These are phyloP conservation scores for Ceratobasidium sp. DNA, from an alignment of 1,284 basidiomycete species.

Conservation along the genomic window DNA sequence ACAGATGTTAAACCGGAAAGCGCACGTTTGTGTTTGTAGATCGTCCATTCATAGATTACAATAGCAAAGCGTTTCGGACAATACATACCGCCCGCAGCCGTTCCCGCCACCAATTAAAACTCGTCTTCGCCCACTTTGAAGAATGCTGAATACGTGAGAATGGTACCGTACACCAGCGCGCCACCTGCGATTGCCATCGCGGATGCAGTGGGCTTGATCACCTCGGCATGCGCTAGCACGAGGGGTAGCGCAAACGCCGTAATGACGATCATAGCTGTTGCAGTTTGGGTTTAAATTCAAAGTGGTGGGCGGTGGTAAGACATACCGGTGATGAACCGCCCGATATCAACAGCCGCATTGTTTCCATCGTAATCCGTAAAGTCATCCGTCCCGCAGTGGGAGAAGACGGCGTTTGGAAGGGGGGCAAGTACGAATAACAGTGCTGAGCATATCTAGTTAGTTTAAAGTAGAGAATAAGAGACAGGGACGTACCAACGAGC, in stretches of 20 bases:
- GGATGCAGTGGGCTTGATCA: conserved; percentile 86
- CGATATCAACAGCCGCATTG: conserved; percentile 74
- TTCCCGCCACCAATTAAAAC: conserved; percentile 54
- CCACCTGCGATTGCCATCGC: conserved; percentile 96
- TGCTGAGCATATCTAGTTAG: conserved; percentile 58
- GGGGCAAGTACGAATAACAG: conserved; percentile 95
- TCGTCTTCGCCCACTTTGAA: conserved; percentile 80
- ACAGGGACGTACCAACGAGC: conserved; percentile 78
- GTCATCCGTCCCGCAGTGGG: conserved; percentile 86
- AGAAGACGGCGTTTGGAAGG: conserved; percentile 89
- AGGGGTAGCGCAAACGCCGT: conserved; percentile 94
- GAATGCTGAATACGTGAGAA: conserved; percentile 82
- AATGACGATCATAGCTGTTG: conserved; percentile 86
- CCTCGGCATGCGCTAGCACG: conserved; percentile 88
- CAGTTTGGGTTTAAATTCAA: neutral
- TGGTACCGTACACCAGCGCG: conserved; percentile 91
- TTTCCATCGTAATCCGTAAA: conserved; percentile 71
- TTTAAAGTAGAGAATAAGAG: conserved; percentile 34
- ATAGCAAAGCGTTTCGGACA: neutral
- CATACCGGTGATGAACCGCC: conserved; percentile 73
- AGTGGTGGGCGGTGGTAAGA: neutral
- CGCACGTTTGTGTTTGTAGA: too few species aligned
- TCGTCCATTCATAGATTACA: too few species aligned
- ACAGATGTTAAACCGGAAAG: neutral
- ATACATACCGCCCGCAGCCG: neutral